Evolutionary conservation across 2,329 filamentous ascomycete species (phyloP).

Genomic region (Bimuria novae-zelandiae): DNA sequence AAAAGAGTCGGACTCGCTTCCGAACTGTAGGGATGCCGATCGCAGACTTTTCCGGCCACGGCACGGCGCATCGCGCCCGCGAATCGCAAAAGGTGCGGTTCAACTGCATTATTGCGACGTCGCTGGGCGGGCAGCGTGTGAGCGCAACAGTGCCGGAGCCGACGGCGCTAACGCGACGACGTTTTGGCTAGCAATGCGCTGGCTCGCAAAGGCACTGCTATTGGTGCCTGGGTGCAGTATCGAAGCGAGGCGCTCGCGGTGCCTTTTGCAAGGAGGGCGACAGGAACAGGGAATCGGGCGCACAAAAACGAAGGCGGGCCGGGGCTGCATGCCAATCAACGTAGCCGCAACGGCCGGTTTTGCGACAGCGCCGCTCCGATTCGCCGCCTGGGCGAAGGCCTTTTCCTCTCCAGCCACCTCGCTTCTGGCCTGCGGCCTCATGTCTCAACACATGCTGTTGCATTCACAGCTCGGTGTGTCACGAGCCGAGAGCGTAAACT

Average conservation of each 20-base stretch:
- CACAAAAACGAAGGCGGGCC: constrained; percentile 17
- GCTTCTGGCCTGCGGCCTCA: too few species aligned
- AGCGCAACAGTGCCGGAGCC: constrained; percentile 10
- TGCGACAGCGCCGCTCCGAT: constrained; percentile 27
- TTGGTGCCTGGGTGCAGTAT: constrained; percentile 26
- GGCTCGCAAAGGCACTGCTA: constrained; percentile 29
- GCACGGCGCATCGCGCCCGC: constrained; percentile 10
- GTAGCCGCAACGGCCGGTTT: constrained; percentile 27
- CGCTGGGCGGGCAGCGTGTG: constrained; percentile 6
- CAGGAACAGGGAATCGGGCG: constrained; percentile 6
- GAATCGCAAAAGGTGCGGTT: constrained; percentile 6
- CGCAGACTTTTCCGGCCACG: constrained; percentile 10
- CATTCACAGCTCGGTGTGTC: constrained; percentile 10
- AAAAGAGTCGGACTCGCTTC: constrained; percentile 29
- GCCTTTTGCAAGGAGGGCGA: too few species aligned
- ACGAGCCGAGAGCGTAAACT: neutral
- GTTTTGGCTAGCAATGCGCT: constrained; percentile 27
- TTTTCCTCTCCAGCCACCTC: constrained; percentile 15
- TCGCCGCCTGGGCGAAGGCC: constrained; percentile 25
- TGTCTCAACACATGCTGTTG: constrained; percentile 8
- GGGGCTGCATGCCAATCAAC: constrained; percentile 33
- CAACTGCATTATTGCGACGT: neutral
- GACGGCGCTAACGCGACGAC: constrained; percentile 15
- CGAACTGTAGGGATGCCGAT: constrained; percentile 24
- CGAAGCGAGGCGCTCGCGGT: constrained; percentile 13